Base-by-base conservation (phyloP, 176 grass and related monocot species). In the Cymbopogon citratus region DNA sequence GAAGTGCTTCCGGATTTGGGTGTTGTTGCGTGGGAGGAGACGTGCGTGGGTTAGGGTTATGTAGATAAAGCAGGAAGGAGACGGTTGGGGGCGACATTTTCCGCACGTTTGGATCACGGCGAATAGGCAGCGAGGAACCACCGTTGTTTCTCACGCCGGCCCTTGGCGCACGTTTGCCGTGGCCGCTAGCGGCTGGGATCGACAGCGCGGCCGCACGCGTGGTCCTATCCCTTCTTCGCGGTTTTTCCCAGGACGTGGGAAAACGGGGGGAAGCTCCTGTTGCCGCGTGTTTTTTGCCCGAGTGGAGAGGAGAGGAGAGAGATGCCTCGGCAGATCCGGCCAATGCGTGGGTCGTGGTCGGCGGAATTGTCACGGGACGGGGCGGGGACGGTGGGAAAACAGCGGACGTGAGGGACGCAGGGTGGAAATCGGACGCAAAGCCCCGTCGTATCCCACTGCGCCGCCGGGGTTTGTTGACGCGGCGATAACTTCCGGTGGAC, bases 31-130 rank as follows among this genome's bases (percentile, higher is more conserved):
- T 25, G 57, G 57, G 57, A 13, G 31, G 31, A 33, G 24, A 23
- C 59, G 10, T 25, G 60, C 5, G 24, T 26, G 60, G 60, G 12
- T 24, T 0, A 13, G 59, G 74, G 0, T 29, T 87, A 71, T 64
- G 19, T 11, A 23, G n/a, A 59, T 59, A 23, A 8, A 59, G 9
- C 1, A 2, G 0, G 44, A 46, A 16, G 46, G 46, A 51, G 48
- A 51, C 18, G 51, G 51, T 21, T 54, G 51, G 23, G 14, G 48
- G 23, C 10, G 5, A 44, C 7, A 39, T 12, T 49, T 12, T 73
- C 61, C 6, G 25, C 81, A 66, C 74, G 81, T 69, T 80, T 69
- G 46, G 76, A 71, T 61, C 15, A 70, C 39, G 64, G 26, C 21
- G 28, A 19, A 75, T 1, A 15, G 29, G 2, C 8, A 36, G 34